Evolutionary conservation across 2,329 filamentous ascomycete species (phyloP), one percentile per base, ranked within the genome.

Genomic region (Trichoderma cornu-damae): DNA sequence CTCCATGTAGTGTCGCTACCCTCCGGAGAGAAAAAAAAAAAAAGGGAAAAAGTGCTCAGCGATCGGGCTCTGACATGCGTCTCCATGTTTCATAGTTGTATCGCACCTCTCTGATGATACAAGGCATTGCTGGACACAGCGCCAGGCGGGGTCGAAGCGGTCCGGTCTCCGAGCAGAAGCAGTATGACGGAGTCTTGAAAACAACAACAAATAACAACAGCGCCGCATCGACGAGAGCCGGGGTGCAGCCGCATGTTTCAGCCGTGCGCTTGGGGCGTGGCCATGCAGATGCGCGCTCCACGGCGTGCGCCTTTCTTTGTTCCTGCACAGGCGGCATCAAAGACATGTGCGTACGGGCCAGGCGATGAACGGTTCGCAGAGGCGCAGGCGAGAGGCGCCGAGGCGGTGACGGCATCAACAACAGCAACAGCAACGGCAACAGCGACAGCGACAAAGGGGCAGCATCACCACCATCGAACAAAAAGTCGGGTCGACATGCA

Each of bases 21-120:
- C 42, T 18, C 12, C 52, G 20, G 52, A 28, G 26, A 32, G 49
- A 55, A 48, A 43, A 30, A 18, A n/a, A 34, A 57, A 43, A 57
- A 55, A 48, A 43, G 35, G 28, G n/a, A 34, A 57, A 43, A 38
- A 40, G 30, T 28, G 50, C 48, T 51, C 47, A 26, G 35, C 32
- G 56, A 55, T 59, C 52, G 49, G 59, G 24, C 37, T 44, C 52
- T 55, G 52, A 42, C 43, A 51, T 47, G 53, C 57, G 35, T 53
- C 43, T 38, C 49, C 58, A 55, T 51, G 56, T 60, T 60, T 58
- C 59, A 60, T 59, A 11, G 22, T 28, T 43, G 58, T 58, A 57
- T 60, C 55, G 55, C n/a, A 60, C 35, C 26, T 38, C 11, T 28
- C 16, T 30, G 49, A 42, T 35, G 49, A 52, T 53, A 49, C 57